Evolutionary conservation across 208 protist genomes (phyloP), one percentile per base, ranked within the genome.

Genomic region (Strigomonas culicis): DNA sequence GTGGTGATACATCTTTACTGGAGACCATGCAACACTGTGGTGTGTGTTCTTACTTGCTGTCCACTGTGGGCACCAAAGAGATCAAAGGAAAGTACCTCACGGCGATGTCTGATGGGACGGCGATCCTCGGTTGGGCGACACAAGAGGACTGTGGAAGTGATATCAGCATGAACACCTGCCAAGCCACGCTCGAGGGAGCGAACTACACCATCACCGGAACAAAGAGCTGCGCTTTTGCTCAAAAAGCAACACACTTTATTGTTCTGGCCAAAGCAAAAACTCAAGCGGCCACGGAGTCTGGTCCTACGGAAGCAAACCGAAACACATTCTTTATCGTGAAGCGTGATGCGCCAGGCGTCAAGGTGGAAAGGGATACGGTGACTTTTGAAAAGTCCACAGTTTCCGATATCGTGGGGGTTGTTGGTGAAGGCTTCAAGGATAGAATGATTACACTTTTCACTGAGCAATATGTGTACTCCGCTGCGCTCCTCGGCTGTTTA

Each of bases 371-470:
- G 30, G 59, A 80, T 43, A 52, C 31, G 0, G 72, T 95, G 55
- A 67, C 61, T 30, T 79, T 93, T 32, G 64, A 77, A 6, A 77
- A 79, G 32, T 55, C 82, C 13, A 77, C 74, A 13, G 85, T 59
- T 10, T 68, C 75, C 17, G 86, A 91, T 55, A 65, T 91, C 32
- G 72, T 95, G 65, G 90, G 90, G 8, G 80, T 83, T 4, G 76
- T 95, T 47, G 89, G 90, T 22, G 90, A 95, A 28, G 90, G 86
- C 7, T 93, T 92, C 63, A 90, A 85, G 68, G 74, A 92, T 64
- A 67, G 70, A 22, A 88, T 92, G 84, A 82, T 91, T 36, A 83
- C 86, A n/a, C 53, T 92, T 7, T 89, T 92, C 59, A 90, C 86
- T 30, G 86, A 89, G 60, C 84, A 95, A 72, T 88, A 95, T 67